phyloP scores from a whole-genome alignment of 192 early-diverging fungal genomes.

The Mortierella hygrophila region DNA sequence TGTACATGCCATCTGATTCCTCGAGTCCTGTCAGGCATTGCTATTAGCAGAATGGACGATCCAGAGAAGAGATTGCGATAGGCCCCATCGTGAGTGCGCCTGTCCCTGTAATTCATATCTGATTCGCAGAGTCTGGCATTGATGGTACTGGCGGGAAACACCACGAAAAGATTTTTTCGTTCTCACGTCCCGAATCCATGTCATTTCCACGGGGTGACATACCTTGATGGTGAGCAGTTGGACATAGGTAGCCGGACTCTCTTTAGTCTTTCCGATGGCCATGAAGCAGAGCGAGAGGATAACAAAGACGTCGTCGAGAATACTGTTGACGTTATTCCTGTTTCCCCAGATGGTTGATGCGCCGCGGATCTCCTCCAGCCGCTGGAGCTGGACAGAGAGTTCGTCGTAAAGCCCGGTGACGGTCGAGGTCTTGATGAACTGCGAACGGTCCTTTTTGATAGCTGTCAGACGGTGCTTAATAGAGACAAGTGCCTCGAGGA shows the following conservation, averaged over 20 bases:
- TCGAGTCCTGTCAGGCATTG: constrained; percentile 48
- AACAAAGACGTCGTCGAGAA: constrained; percentile 82
- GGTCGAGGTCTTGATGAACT: constrained; percentile 73
- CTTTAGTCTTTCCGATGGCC: constrained; percentile 80
- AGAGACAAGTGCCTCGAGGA: constrained; percentile 74
- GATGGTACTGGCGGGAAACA: too few species aligned
- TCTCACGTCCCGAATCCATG: not conserved
- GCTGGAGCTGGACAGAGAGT: constrained; percentile 61
- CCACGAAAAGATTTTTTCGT: not conserved
- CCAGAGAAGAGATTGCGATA: not conserved
- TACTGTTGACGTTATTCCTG: constrained; percentile 71
- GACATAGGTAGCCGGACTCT: constrained; percentile 82
- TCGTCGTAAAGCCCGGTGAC: constrained; percentile 76
- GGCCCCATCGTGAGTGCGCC: too few species aligned
- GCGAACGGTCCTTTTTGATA: constrained; percentile 80
- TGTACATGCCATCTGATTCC: constrained; percentile 42
- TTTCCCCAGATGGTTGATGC: constrained; percentile 38
- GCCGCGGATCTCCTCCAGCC: constrained; percentile 59
- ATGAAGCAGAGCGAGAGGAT: constrained; percentile 84
- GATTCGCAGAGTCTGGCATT: not conserved
- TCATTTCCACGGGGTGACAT: constrained; percentile 3
- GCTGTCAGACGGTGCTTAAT: constrained; percentile 79
- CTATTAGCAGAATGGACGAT: not conserved
- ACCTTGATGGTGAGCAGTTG: constrained; percentile 83
- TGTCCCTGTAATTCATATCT: not conserved